Conservation (phyloP, 768 basidiomycete species). For the Nidularia sp. region DNA sequence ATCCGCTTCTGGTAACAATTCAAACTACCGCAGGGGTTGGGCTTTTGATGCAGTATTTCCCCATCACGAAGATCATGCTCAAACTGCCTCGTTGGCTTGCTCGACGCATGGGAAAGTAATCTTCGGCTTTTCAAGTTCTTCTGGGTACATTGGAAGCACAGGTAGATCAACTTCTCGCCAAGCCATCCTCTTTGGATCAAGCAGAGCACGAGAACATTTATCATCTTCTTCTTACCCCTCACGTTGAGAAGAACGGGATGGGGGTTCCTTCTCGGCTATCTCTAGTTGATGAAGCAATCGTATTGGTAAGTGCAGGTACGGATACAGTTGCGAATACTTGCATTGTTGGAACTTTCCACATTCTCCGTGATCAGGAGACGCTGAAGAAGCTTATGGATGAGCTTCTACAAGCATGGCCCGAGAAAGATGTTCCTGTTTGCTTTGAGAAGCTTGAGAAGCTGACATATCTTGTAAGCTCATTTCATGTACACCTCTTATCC, state of each 20-base stretch:
- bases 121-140: too few relatives aligned
- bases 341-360: conserved; percentile 28
- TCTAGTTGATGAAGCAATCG: conserved; percentile 32
- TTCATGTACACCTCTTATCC: not conserved
- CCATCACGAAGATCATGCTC: not conserved
- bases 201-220: conserved; percentile 32
- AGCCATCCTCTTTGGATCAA: conserved; percentile 22
- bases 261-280: conserved; percentile 25
- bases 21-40: conserved; percentile 6
- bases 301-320: conserved; percentile 35
- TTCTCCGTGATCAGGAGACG: conserved; percentile 25
- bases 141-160: not conserved
- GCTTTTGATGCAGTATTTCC: conserved; percentile 1
- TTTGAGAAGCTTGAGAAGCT: conserved; percentile 37
- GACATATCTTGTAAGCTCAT: conserved; percentile 35
- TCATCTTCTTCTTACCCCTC: conserved; percentile 28
- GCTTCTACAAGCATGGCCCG: conserved; percentile 36
- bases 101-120: too few relatives aligned
- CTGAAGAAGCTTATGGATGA: conserved; percentile 22
- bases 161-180: conserved; percentile 26
- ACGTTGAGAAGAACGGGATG: conserved; percentile 21
- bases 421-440: conserved; percentile 19
- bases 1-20: conserved; percentile 15
- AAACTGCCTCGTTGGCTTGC: too few relatives aligned
- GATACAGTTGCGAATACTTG: conserved; percentile 39